phyloP scores from a whole-genome alignment of 2,329 filamentous ascomycete genomes.

The Fusarium brevicatenulatum region DNA sequence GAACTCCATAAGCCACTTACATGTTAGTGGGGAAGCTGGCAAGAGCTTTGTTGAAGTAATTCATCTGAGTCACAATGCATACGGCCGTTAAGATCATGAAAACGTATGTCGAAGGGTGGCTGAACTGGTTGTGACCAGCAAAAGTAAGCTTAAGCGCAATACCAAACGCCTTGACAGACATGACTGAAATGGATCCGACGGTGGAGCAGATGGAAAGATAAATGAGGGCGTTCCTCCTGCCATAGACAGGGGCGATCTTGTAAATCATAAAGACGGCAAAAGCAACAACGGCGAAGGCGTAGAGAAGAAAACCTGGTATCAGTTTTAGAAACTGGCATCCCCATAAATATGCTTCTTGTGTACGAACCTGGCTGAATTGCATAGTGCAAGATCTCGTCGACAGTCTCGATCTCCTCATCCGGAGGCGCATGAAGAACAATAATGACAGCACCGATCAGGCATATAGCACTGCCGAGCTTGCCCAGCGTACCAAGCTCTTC shows the following conservation, averaged over 20 bases:
- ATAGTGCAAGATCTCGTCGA: constrained; percentile 91
- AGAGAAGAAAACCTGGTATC: constrained; percentile 82
- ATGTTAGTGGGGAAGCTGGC: constrained; percentile 98
- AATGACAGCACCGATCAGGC: constrained; percentile 93
- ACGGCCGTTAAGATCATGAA: constrained; percentile 93
- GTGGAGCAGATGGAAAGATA: constrained; percentile 98
- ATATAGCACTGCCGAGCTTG: constrained; percentile 95
- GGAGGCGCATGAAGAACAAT: constrained; percentile 97
- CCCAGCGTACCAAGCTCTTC: constrained; percentile 91
- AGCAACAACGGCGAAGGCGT: constrained; percentile 79
- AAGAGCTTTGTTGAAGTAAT: constrained; percentile 99
- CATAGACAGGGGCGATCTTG: constrained; percentile 86
- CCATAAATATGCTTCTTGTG: not conserved
- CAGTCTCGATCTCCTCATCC: constrained; percentile 88
- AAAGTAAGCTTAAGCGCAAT: constrained; percentile 97
- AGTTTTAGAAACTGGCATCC: constrained; percentile 18
- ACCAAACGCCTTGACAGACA: constrained; percentile 98
- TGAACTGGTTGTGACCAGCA: constrained; percentile 93
- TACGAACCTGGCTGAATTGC: constrained; percentile 85
- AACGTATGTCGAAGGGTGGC: constrained; percentile 94
- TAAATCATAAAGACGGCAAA: constrained; percentile 98
- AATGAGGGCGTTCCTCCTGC: constrained; percentile 94
- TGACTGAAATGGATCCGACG: constrained; percentile 96
- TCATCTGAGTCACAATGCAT: constrained; percentile 99
- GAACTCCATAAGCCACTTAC: constrained; percentile 62